A percentile compares a stretch with the other conserved stretches of the same genome.
Conservation (phyloP, 2,329 filamentous ascomycete species). For the Dichotomopilus funicola region DNA sequence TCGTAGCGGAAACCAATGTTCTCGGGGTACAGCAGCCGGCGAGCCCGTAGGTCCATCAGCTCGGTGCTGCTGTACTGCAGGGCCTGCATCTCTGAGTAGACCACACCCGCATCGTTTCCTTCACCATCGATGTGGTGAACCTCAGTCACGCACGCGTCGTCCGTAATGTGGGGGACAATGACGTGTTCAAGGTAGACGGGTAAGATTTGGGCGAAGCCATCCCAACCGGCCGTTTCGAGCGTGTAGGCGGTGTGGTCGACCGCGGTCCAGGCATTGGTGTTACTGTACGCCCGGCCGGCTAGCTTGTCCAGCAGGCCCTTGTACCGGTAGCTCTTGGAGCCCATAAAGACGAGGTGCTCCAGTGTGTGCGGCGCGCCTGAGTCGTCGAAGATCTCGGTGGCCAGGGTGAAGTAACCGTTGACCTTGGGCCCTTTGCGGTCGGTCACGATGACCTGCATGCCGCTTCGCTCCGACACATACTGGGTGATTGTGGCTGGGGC, state of each 20-base stretch:
- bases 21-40: constrained; percentile 77
- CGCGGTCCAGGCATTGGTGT: constrained; percentile 95
- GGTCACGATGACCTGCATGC: constrained; percentile 89
- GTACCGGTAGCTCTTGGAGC: constrained; percentile 87
- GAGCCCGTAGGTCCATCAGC: constrained; percentile 79
- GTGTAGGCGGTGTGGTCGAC: constrained; percentile 96
- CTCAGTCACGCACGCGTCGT: constrained; percentile 89
- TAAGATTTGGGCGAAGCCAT: constrained; percentile 89
- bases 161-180: constrained; percentile 82
- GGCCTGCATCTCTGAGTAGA: constrained; percentile 98
- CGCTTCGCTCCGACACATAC: constrained; percentile 91
- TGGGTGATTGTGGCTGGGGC: constrained; percentile 82
- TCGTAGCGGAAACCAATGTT: constrained; percentile 92
- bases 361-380: constrained; percentile 85
- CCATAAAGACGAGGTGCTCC: constrained; percentile 82
- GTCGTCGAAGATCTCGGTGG: constrained; percentile 96
- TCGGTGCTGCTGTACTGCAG: constrained; percentile 79
- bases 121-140: constrained; percentile 92
- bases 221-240: constrained; percentile 91
- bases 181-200: constrained; percentile 95
- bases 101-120: constrained; percentile 91
- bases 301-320: constrained; percentile 94
- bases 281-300: constrained; percentile 85
- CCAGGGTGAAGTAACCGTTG: constrained; percentile 88
- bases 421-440: constrained; percentile 93